Percentiles rank a stretch among this genome's conserved stretches.
Evolutionary conservation across 2,329 filamentous ascomycete genomes (phyloP).

Genomic region (Scytalidium lignicola): DNA sequence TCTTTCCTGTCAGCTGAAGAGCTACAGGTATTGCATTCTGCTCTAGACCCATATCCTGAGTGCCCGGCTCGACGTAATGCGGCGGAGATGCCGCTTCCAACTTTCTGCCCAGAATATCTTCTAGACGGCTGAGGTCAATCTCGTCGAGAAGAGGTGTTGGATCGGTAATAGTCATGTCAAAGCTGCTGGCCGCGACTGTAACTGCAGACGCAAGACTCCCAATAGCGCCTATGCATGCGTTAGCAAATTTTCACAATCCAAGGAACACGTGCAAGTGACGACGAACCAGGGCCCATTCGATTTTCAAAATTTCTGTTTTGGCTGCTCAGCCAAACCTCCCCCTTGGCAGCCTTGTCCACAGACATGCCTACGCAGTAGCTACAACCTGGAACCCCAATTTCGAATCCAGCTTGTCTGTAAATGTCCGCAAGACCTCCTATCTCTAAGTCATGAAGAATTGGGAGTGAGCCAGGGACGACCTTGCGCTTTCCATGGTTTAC

Average conservation of each 20-base stretch:
- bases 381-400: constrained; percentile 37
- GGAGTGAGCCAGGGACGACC: constrained; percentile 36
- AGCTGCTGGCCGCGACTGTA: too few species aligned
- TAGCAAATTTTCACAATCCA: not conserved
- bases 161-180: too few species aligned
- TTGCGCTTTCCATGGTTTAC: constrained; percentile 30
- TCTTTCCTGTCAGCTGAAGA: constrained; percentile 27
- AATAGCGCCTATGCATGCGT: constrained; percentile 33
- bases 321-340: constrained; percentile 38
- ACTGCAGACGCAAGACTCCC: too few species aligned
- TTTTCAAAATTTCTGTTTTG: constrained; percentile 44
- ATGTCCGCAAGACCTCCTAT: constrained; percentile 30
- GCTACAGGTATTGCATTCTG: too few species aligned
- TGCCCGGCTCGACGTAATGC: too few species aligned
- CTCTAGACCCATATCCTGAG: too few species aligned
- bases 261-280: not conserved
- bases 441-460: constrained; percentile 33
- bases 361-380: constrained; percentile 40
- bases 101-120: too few species aligned
- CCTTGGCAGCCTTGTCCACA: constrained; percentile 34
- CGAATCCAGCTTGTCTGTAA: constrained; percentile 37
- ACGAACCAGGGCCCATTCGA: constrained; percentile 32
- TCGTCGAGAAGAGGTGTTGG: too few species aligned
- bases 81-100: too few species aligned
- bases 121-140: too few species aligned